Evolutionary conservation across 2,329 filamentous ascomycete species (phyloP).

Genomic region (Aspergillus versicolor): DNA sequence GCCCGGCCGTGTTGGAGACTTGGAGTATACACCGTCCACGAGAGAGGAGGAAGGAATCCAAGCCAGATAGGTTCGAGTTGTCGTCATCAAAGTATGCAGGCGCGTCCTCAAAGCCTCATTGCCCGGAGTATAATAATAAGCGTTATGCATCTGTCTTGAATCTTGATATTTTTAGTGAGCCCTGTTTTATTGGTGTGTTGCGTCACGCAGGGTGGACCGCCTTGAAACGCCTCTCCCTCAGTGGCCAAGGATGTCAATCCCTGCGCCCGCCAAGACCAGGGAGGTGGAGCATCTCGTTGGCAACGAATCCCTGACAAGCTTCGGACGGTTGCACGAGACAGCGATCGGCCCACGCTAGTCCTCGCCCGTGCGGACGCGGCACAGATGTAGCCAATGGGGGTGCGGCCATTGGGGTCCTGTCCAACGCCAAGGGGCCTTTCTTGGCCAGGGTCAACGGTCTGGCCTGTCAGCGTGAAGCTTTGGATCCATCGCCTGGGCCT

Average conservation of each 20-base stretch:
- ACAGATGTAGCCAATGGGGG: slow-evolving; percentile 5
- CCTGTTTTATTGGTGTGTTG: neutral
- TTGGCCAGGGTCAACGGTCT: neutral
- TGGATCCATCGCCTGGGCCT: neutral
- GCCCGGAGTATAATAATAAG: slow-evolving; percentile 1
- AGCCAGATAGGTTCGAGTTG: neutral
- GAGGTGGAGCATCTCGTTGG: neutral
- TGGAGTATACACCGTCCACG: too few relatives aligned
- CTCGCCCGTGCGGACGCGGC: slow-evolving; percentile 21
- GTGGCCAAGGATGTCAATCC: neutral
- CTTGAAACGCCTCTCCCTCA: neutral
- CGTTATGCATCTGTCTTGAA: neutral
- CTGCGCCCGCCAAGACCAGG: neutral
- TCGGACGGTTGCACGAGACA: slow-evolving; percentile 22
- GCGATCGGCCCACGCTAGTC: slow-evolving; percentile 17
- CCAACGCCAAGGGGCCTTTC: slow-evolving; percentile 11
- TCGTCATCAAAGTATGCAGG: neutral
- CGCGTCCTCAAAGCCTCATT: neutral
- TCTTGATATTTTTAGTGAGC: slow-evolving; percentile 5
- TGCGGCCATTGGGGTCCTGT: slow-evolving; percentile 7
- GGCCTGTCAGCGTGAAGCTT: slow-evolving; percentile 15
- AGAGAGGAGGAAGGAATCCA: neutral
- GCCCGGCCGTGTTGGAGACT: too few relatives aligned
- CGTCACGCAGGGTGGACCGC: neutral
- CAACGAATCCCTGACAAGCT: slow-evolving; percentile 18